A percentile compares a stretch with the other conserved stretches of the same genome.
Evolutionary conservation across 2,329 filamentous ascomycete species (phyloP).

Genomic region (Apiospora hydei): DNA sequence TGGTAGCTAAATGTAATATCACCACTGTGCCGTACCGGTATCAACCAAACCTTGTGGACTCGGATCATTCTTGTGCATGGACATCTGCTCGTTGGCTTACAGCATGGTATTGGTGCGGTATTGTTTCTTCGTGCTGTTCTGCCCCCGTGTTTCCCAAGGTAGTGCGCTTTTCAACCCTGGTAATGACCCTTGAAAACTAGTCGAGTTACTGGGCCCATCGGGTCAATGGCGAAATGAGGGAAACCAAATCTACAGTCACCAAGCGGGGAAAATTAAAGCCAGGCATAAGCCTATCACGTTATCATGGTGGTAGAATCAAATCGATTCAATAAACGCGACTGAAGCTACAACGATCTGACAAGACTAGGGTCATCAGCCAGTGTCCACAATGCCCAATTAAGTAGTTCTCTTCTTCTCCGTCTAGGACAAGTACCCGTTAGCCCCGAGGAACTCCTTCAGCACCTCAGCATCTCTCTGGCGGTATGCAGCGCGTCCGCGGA

Average conservation of each 20-base stretch:
- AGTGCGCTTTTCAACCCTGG: not conserved
- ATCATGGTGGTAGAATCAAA: not conserved
- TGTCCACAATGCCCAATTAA: not conserved
- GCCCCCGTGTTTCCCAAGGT: not conserved
- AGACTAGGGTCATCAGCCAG: not conserved
- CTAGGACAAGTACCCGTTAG: conserved; percentile 51
- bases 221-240: not conserved
- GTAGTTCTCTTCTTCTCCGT: not conserved
- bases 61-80: not conserved
- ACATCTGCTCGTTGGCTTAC: not conserved
- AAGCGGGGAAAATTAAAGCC: not conserved
- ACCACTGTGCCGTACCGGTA: conserved; percentile 12
- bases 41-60: not conserved
- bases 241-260: not conserved
- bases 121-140: not conserved
- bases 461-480: conserved; percentile 75
- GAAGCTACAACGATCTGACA: not conserved
- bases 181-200: not conserved
- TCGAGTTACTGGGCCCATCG: not conserved
- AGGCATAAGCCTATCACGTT: not conserved
- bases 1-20: conserved; percentile 20
- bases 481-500: conserved; percentile 84
- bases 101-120: not conserved
- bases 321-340: not conserved
- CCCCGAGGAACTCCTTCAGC: conserved; percentile 79